phyloP scores from a whole-genome alignment of 257 asterid species.

The Solanum okadae region DNA sequence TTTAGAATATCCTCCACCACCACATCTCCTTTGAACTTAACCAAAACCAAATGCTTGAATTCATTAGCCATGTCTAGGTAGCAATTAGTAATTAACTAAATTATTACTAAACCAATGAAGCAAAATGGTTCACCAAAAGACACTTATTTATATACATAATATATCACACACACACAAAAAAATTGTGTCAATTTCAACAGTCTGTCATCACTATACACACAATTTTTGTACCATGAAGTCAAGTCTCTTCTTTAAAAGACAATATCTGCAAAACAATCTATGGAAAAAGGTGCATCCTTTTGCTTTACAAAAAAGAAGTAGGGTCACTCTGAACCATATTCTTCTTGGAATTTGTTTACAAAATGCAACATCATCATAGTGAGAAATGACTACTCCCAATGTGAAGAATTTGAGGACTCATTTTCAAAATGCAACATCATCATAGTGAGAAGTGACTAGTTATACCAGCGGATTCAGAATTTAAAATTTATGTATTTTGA shows the following conservation, averaged over 20 bases:
- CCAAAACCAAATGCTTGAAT: slow-evolving; percentile 85
- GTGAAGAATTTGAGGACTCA: not conserved
- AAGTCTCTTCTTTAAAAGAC: slow-evolving; percentile 44
- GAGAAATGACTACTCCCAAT: not conserved
- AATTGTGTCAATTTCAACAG: slow-evolving; percentile 19
- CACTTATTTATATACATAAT: slow-evolving; percentile 22
- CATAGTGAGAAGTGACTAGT: not conserved
- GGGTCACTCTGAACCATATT: slow-evolving; percentile 1
- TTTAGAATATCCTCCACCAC: slow-evolving; percentile 53
- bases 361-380: not conserved
- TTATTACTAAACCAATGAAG: not conserved
- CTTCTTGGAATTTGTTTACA: not conserved
- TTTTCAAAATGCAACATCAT: not conserved
- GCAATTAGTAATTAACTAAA: not conserved
- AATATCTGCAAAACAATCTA: slow-evolving; percentile 32
- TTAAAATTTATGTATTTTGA: not conserved
- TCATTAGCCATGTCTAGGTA: slow-evolving; percentile 35
- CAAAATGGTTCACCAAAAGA: slow-evolving; percentile 6
- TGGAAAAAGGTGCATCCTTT: slow-evolving; percentile 14
- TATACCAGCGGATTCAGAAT: not conserved
- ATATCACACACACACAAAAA: not conserved
- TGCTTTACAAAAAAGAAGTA: not conserved
- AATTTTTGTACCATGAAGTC: slow-evolving; percentile 30
- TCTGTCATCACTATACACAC: slow-evolving; percentile 20
- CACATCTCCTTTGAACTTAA: slow-evolving; percentile 69